Conservation (phyloP, 257 asterid species). For the Solanum corneliomulleri region DNA sequence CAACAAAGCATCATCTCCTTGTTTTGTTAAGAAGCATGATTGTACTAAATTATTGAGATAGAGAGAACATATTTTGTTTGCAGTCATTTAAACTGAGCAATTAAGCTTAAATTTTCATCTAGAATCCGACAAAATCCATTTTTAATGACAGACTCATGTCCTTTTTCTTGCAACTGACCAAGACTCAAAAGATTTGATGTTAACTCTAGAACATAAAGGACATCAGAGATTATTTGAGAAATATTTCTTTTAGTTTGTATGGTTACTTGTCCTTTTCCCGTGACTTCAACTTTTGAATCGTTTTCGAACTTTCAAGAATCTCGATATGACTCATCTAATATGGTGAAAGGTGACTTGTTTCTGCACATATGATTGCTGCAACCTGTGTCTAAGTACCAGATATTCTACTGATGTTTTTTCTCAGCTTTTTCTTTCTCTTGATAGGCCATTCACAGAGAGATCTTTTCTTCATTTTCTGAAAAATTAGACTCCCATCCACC, state of each 20-base stretch:
- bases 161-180: slow-evolving; percentile 2
- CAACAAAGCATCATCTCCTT: too few relatives aligned
- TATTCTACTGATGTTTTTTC: not conserved
- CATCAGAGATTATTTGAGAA: not conserved
- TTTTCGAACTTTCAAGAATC: too few relatives aligned
- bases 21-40: too few relatives aligned
- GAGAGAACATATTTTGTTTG: too few relatives aligned
- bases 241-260: not conserved
- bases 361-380: slow-evolving; percentile 7
- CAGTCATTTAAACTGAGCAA: too few relatives aligned
- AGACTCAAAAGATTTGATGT: not conserved
- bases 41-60: too few relatives aligned
- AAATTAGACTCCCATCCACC: not conserved
- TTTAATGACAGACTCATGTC: not conserved
- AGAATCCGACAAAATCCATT: not conserved
- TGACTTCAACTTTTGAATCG: too few relatives aligned
- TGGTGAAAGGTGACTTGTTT: not conserved
- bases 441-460: not conserved
- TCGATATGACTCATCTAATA: too few relatives aligned
- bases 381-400: not conserved
- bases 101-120: not conserved
- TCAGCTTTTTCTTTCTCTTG: not conserved
- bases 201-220: not conserved
- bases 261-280: not conserved
- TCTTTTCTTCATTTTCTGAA: not conserved